Base-by-base conservation (phyloP, 2,329 filamentous ascomycete genomes). In the Aspergillus neoniger region DNA sequence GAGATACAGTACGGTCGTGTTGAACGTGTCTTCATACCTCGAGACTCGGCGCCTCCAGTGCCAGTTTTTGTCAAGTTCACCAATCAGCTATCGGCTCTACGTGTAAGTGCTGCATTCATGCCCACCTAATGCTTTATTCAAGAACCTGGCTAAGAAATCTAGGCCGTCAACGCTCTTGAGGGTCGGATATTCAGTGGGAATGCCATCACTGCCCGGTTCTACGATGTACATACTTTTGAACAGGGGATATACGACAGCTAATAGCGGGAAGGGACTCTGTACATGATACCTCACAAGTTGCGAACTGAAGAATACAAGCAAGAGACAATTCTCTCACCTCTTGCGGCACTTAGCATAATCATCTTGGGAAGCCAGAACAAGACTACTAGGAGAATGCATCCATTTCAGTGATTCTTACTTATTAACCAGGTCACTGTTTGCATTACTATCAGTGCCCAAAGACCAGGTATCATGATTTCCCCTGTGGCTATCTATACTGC, bases 1-100 rank as follows among this genome's bases (percentile, higher is more conserved):
- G 21, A 60, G 17, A 8, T 17, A n/a, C 59, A 92, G 87, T 96
- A 96, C 73, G 92, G 93, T 15, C 85, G 87, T 48, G 90, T 96
- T 5, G 91, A 96, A 75, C 83, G 91, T 66, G 82, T 96, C 17
- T 89, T 88, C 70, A 88, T 97, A 60, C 86, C 91, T 70, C 81
- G 86, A 48, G 79, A 83, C 65, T 81, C 81, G 52, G 77, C 81
- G 47, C 77, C 73, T 51, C 78, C 75, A 62, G 78, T 82, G 12
- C 86, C 87, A 56, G 95, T 99, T 4, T 98, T 96, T 75, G 92
- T 99, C 75, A 91, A 96, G 74, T 99, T 98, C 73, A 94, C 91
- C 2, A 90, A 90, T 66, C 86, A 89, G 69, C 81, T 98, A 57
- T 95, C 91, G 49, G 95, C 92, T 14, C 78, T 98, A 60, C 85